Evolutionary conservation across 192 early-diverging fungal species (phyloP), one percentile per base, ranked within the genome.

Genomic region (Entophlyctis helioformis): DNA sequence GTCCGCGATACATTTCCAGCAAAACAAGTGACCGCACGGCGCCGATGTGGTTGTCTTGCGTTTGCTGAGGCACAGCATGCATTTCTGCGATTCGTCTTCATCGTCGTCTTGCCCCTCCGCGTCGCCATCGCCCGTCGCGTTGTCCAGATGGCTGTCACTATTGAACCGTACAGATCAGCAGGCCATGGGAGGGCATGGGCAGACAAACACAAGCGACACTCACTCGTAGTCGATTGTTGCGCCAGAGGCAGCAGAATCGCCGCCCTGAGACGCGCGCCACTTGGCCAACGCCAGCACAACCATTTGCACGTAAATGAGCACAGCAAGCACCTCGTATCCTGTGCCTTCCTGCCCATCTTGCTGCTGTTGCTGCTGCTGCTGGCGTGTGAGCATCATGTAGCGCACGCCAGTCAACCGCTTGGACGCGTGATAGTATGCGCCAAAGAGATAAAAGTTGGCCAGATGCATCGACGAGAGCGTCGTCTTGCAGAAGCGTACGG

Each of bases 21-120:
- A 97, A 52, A 95, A 95, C 47, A 97, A 50, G 60, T 97, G 94
- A 0, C 94, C 94, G 59, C 94, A 97, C 2, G 86, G 82, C 0
- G 91, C 94, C 1, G 85, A 69, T 0, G 89, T 88, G 11, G 89
- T 76, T 40, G 71, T 65, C 24, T 60, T 84, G 11, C 87, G 78
- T 24, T 57, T 68, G 36, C 82, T 80, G 32, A 94, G 62, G 45
- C 94, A 97, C 31, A 97, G 71, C 0, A 83, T 90, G 54, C 94
- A 96, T 56, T 85, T 85, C 21, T 80, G 41, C 50, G 63, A 23
- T 7, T 39, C 36, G 12, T 36, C 19, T 22, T 54, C 48, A 18
- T 47, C 48, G 22, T 57, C 51, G 2, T 39, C 28, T 9, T 60
- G 42, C 21, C 33, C 47, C 20, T 47, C 60, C 28, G 52, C 27